phyloP scores from a whole-genome alignment of 805 yeast genomes.

The Isabelozyma heimii region DNA sequence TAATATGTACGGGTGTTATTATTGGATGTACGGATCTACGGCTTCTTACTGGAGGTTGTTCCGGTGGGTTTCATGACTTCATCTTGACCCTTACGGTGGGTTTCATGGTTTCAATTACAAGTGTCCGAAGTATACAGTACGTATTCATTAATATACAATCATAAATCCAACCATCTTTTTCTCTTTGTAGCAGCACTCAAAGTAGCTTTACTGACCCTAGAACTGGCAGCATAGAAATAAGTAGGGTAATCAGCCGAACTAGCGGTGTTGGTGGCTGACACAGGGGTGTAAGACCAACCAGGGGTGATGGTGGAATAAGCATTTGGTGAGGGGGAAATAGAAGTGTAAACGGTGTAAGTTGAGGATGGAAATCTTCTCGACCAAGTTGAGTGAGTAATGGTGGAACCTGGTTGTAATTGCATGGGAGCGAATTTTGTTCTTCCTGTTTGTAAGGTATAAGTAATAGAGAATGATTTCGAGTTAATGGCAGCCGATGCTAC shows the following conservation, averaged over 20 bases:
- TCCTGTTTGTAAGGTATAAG: slow-evolving; percentile 82
- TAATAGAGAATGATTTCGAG: slow-evolving; percentile 55
- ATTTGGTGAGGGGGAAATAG: slow-evolving; percentile 46
- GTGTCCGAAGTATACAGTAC: too few relatives aligned
- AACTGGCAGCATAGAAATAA: slow-evolving; percentile 60
- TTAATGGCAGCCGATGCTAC: slow-evolving; percentile 19
- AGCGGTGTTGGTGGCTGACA: slow-evolving; percentile 67
- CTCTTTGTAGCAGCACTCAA: slow-evolving; percentile 33
- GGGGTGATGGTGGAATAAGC: slow-evolving; percentile 72
- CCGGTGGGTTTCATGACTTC: too few relatives aligned
- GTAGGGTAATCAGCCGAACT: slow-evolving; percentile 69
- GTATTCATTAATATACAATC: not conserved
- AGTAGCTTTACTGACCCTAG: slow-evolving; percentile 41
- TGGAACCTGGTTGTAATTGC: slow-evolving; percentile 83
- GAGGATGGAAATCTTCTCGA: slow-evolving; percentile 65
- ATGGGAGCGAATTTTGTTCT: slow-evolving; percentile 81
- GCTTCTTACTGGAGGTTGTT: too few relatives aligned
- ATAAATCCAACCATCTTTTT: slow-evolving; percentile 38
- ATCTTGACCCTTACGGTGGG: too few relatives aligned
- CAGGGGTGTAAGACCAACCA: slow-evolving; percentile 73
- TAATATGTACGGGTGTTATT: too few relatives aligned
- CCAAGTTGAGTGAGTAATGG: slow-evolving; percentile 67
- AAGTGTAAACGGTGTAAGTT: slow-evolving; percentile 56
- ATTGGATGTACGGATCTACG: too few relatives aligned
- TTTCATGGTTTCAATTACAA: too few relatives aligned